A percentile compares a stretch with the other conserved stretches of the same genome.
Conservation (phyloP, 306 rosid species). For the Vigna trinervia region DNA sequence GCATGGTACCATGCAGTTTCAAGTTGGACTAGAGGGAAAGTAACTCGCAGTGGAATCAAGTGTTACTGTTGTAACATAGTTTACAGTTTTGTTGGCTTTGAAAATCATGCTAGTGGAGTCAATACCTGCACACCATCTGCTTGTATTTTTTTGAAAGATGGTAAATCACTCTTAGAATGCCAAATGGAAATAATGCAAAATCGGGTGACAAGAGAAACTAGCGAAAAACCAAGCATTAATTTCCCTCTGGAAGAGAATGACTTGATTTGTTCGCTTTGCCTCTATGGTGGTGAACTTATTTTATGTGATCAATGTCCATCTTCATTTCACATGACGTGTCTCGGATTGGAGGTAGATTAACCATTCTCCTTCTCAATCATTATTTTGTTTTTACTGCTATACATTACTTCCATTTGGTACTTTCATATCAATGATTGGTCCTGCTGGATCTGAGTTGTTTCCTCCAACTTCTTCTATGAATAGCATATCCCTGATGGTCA, state of each 20-base stretch:
- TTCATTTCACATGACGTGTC: constrained; percentile 68
- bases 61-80: constrained; percentile 70
- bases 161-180: constrained; percentile 70
- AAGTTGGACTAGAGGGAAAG: constrained; percentile 56
- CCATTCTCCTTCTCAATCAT: constrained; percentile 28
- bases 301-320: constrained; percentile 86
- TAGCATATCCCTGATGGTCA: constrained; percentile 83
- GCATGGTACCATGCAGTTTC: not conserved
- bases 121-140: constrained; percentile 54
- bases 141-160: constrained; percentile 67
- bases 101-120: constrained; percentile 60
- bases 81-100: constrained; percentile 58
- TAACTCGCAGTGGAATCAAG: constrained; percentile 76
- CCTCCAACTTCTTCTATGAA: not conserved
- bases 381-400: not conserved
- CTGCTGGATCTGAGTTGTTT: constrained; percentile 44
- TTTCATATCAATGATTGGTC: constrained; percentile 27
- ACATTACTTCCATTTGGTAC: not conserved
- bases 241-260: constrained; percentile 59
- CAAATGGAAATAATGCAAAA: constrained; percentile 55
- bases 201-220: constrained; percentile 35
- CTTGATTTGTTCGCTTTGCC: constrained; percentile 74
- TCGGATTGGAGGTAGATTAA: constrained; percentile 70
- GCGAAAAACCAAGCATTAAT: constrained; percentile 21
- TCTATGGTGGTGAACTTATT: constrained; percentile 77